Percentiles rank a stretch among this genome's conserved stretches.
These are phyloP conservation scores for Crucihimalaya himalaica DNA, from an alignment of 345 rosid genomes.

Conservation along the genomic window DNA sequence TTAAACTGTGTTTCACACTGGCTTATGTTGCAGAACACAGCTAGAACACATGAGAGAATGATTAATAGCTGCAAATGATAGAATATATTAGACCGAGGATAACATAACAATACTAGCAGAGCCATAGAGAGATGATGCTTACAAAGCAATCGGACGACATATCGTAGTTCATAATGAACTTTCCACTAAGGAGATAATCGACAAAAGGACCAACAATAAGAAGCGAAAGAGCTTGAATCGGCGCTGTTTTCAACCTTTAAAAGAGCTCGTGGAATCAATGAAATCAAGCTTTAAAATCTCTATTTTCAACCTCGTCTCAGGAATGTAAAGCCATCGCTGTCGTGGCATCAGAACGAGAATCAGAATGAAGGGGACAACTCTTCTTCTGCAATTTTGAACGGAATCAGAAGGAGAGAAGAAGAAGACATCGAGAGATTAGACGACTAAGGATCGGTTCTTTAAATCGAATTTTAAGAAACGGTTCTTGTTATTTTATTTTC, in stretches of 20 bases:
- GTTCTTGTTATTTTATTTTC: no score
- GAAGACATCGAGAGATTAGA: no score
- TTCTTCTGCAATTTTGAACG: no score
- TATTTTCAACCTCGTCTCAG: no score
- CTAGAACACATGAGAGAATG: slow-evolving; percentile 74
- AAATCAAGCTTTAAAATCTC: no score
- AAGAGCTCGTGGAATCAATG: no score
- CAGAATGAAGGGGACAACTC: no score
- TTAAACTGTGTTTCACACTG: slow-evolving; percentile 66
- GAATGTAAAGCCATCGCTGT: no score
- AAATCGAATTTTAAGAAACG: no score
- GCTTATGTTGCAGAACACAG: slow-evolving; percentile 95
- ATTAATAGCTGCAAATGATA: slow-evolving; percentile 67
- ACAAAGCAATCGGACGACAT: slow-evolving; percentile 76
- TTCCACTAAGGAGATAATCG: slow-evolving; percentile 75
- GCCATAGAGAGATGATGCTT: slow-evolving; percentile 34
- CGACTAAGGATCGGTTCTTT: no score
- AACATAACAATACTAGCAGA: background rate
- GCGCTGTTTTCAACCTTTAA: slow-evolving; percentile 95
- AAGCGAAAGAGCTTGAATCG: slow-evolving; percentile 86
- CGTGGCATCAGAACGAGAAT: no score
- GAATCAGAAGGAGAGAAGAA: no score
- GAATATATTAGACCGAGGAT: background rate
- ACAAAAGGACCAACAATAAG: slow-evolving; percentile 76
- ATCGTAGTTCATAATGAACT: slow-evolving; percentile 61